Base-by-base conservation (phyloP, 2,329 filamentous ascomycete species). In the Colletotrichum sp. region DNA sequence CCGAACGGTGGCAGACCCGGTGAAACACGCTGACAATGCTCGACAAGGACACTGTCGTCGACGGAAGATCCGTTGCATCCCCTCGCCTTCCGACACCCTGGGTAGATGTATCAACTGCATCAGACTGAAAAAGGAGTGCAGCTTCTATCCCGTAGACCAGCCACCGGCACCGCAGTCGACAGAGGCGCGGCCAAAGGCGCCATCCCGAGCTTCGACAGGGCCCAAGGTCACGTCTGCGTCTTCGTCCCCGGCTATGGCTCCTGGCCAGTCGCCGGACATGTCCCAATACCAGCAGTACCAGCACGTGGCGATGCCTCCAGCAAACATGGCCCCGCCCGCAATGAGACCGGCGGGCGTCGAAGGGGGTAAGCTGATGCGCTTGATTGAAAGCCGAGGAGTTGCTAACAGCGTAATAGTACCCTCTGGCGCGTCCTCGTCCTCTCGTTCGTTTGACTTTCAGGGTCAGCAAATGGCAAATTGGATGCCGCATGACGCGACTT, bases 61-160 rank as follows among this genome's bases (percentile, higher is more conserved):
- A 83, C 93, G 96, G 80, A 99, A 99, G 86, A 99, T 99, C 78
- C 91, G 96, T 85, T 99, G 96, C 85, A 92, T 98, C 68, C 90
- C 95, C 59, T 92, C 95, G 10, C 89, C 92, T 65, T 92, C 93
- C 78, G 95, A 98, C 80, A 83, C 89, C 12, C 92, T 95, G 81
- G 93, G 93, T 62, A 93, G 96, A 78, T 99, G 96, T 86, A 92
- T 94, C 78, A 98, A 98, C 87, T 99, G 96, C 86, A 98, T 98
- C 81, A 93, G 96, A 63, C 87, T 99, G 82, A 98, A 98, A 85
- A 98, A 98, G 82, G 95, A 98, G 79, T 99, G 96, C 85, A 95
- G 94, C 82, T 99, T 98, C 85, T 95, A 93, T 80, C 95, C 96
- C 1, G 96, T 98, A 26, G 96, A 98, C 78, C 95, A 96, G 82